Evolutionary conservation across 2,329 filamentous ascomycete genomes (phyloP).

Genomic region (Microascus cirrosus): DNA sequence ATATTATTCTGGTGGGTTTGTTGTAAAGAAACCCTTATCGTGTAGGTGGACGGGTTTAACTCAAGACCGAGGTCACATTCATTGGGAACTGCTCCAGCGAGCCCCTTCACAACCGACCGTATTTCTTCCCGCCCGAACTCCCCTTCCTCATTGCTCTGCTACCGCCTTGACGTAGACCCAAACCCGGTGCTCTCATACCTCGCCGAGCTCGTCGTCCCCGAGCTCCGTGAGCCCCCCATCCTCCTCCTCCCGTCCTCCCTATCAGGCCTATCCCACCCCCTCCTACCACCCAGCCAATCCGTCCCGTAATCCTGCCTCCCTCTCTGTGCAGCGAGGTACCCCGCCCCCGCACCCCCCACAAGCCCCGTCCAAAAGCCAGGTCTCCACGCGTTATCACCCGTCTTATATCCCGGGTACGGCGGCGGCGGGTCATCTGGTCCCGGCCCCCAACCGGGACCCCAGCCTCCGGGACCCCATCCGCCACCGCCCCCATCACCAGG

Average conservation of each 20-base stretch:
- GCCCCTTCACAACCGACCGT: no score
- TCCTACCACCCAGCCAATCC: not conserved
- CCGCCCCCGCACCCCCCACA: slow-evolving; percentile 58
- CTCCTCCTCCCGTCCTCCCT: not conserved
- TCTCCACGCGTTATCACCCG: slow-evolving; percentile 41
- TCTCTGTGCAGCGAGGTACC: slow-evolving; percentile 49
- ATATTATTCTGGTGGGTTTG: no score
- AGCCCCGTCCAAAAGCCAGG: slow-evolving; percentile 67
- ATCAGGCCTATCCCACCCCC: not conserved
- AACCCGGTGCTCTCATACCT: slow-evolving; percentile 55
- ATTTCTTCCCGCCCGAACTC: not conserved
- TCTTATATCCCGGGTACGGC: slow-evolving; percentile 28
- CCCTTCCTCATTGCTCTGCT: not conserved
- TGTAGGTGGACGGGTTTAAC: no score
- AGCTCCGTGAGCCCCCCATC: slow-evolving; percentile 1
- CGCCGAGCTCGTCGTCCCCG: slow-evolving; percentile 5
- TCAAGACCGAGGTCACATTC: no score
- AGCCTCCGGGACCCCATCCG: slow-evolving; percentile 17
- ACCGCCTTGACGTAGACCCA: slow-evolving; percentile 55
- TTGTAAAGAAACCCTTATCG: no score
- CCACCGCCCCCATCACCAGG: not conserved
- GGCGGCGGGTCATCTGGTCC: slow-evolving; percentile 35
- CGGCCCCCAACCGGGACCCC: slow-evolving; percentile 26
- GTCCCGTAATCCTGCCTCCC: slow-evolving; percentile 18
- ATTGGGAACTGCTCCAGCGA: no score